phyloP scores from a whole-genome alignment of 257 asterid genomes.

The Verbascum thapsus region DNA sequence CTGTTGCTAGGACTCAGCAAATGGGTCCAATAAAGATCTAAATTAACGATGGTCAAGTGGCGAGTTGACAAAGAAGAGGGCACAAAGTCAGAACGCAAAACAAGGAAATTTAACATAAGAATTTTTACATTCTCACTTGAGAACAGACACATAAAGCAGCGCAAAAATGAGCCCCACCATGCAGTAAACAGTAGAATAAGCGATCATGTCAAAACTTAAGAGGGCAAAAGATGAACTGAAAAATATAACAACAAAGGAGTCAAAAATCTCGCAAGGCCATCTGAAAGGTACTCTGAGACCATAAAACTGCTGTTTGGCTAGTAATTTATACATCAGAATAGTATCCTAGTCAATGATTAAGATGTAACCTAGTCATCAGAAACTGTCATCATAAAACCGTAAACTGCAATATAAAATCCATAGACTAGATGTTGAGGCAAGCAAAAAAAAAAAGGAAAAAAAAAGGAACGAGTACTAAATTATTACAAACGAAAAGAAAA shows the following conservation, averaged over 20 bases:
- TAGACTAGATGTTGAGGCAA: slow-evolving; percentile 12
- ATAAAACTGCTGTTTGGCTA: neutral
- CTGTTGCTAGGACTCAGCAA: no score
- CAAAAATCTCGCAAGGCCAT: neutral
- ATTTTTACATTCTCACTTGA: no score
- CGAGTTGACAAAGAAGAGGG: no score
- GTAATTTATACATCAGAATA: neutral
- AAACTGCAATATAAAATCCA: slow-evolving; percentile 9
- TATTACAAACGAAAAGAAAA: slow-evolving; percentile 20
- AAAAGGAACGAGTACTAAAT: slow-evolving; percentile 14
- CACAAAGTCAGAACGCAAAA: no score
- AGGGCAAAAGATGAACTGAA: neutral
- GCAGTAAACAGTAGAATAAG: no score
- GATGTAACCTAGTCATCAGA: slow-evolving; percentile 16
- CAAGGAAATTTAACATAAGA: no score
- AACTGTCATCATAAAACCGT: neutral
- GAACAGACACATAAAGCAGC: no score
- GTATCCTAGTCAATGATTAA: neutral
- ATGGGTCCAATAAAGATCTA: no score
- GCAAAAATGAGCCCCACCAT: no score
- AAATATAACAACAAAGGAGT: no score
- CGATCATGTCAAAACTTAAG: no score
- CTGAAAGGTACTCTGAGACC: neutral
- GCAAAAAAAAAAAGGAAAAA: neutral
- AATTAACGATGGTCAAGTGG: no score